Evolutionary conservation across 495 filamentous ascomycete genomes (phyloP).

Genomic region (Aspergillus panamensis): DNA sequence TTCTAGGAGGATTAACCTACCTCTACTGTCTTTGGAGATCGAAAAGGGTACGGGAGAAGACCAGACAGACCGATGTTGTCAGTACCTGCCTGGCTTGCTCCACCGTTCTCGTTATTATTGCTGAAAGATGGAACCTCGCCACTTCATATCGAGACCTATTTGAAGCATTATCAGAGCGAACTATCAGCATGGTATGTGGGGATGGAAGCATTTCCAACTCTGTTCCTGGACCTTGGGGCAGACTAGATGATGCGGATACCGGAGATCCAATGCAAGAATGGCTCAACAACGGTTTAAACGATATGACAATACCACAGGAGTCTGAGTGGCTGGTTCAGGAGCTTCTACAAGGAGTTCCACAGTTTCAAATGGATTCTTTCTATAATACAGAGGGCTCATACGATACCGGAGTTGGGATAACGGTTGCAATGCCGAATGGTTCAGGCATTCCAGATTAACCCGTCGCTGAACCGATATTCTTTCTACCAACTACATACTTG

Average conservation of each 20-base stretch:
- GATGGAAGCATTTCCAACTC: too few relatives aligned
- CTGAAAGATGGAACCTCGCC: background rate
- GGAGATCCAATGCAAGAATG: too few relatives aligned
- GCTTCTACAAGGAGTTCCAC: background rate
- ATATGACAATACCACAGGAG: background rate
- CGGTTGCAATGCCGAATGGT: too few relatives aligned
- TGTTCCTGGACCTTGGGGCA: too few relatives aligned
- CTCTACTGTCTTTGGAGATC: conserved; percentile 1
- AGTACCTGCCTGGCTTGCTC: background rate
- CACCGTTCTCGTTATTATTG: background rate
- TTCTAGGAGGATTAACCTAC: background rate
- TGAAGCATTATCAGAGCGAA: background rate
- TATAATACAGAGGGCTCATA: background rate
- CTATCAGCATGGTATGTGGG: background rate
- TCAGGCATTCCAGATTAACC: too few relatives aligned
- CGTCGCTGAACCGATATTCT: too few relatives aligned
- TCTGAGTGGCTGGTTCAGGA: background rate
- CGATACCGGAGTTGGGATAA: background rate
- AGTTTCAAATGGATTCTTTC: background rate
- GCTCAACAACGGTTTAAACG: too few relatives aligned
- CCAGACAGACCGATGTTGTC: background rate
- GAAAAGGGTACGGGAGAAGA: background rate
- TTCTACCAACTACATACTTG: too few relatives aligned
- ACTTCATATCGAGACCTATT: conserved; percentile 2
- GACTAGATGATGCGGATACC: too few relatives aligned